Base-by-base conservation (phyloP, 2,329 filamentous ascomycete species). In the Tolypocladium ovalisporum region DNA sequence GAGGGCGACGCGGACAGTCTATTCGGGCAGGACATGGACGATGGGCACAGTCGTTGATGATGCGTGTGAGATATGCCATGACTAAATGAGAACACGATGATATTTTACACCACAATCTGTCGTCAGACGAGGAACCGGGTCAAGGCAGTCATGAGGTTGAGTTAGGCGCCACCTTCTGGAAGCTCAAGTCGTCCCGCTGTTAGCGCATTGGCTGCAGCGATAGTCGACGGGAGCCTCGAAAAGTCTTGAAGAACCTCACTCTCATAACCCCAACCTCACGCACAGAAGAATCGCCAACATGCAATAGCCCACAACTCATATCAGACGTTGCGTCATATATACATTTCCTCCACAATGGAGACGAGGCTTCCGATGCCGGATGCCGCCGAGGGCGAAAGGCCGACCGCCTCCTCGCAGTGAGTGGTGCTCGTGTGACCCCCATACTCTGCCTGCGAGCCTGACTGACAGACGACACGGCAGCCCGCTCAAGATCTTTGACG, bases 401-500 rank as follows among this genome's bases (percentile, higher is more conserved):
- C 37, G 19, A 8, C 35, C n/a, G 52, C 37, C 52, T 37, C 52
- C n/a, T 36, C 56, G 15, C 53, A 61, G 60, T 61, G 51, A 56
- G 57, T 56, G 2, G 24, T 15, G 24, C 24, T 34, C 34, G 24
- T 4, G 24, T 17, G 35, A 29, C 27, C 29, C 29, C 7, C 8
- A 32, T 34, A 1, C 29, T 9, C 1, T n/a, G n/a, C n/a, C 19
- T 5, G 4, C 24, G 17, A 9, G 29, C 24, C 17, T 19, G 4
- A 49, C 32, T 35, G n/a, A 49, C 32, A n/a, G 32, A 54, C 42
- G 39, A 13, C 24, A 4, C 2, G 37, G 54, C 57, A 84, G 82
- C 65, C 82, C 82, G 12, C 74, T 84, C 61, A 81, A 80, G 62
- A 74, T 86, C 54, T 86, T 86, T 62, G 79, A 83, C 62, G 66